Percentiles rank a stretch among this genome's conserved stretches.
phyloP scores from a whole-genome alignment of 768 basidiomycete species.

The Leccinum olivaceopallidum region DNA sequence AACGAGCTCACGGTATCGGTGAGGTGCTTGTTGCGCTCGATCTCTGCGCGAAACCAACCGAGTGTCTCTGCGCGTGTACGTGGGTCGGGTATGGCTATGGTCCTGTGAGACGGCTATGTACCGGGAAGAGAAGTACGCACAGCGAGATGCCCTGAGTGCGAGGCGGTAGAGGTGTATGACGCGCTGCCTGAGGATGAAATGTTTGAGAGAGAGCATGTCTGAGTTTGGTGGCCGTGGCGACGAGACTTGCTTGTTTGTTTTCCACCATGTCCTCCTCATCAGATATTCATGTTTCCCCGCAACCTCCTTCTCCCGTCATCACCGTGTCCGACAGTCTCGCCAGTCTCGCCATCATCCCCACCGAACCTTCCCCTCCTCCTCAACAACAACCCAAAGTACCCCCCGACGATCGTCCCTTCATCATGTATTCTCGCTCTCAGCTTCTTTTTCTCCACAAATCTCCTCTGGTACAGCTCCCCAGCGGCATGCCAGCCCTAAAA shows the following conservation, averaged over 20 bases:
- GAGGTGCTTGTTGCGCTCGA: slow-evolving; percentile 61
- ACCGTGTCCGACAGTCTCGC: slow-evolving; percentile 34
- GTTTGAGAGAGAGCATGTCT: slow-evolving; percentile 55
- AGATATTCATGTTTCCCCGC: slow-evolving; percentile 19
- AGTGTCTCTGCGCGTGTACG: slow-evolving; percentile 64
- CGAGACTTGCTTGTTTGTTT: slow-evolving; percentile 5
- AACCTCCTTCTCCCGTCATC: slow-evolving; percentile 25
- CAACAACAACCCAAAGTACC: slow-evolving; percentile 11
- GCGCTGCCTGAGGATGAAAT: slow-evolving; percentile 70
- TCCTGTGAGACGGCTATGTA: slow-evolving; percentile 6
- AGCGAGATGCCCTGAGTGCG: slow-evolving; percentile 67
- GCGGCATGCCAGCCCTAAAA: slow-evolving; percentile 78
- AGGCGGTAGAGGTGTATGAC: slow-evolving; percentile 63
- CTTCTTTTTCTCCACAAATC: slow-evolving; percentile 70
- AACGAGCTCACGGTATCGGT: slow-evolving; percentile 50
- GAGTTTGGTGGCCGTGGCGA: slow-evolving; percentile 11
- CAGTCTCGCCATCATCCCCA: slow-evolving; percentile 32
- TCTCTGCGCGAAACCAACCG: slow-evolving; percentile 70
- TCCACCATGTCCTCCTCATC: slow-evolving; percentile 35
- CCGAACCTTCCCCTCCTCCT: slow-evolving; percentile 8
- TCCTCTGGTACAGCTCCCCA: slow-evolving; percentile 69
- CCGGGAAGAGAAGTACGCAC: slow-evolving; percentile 36
- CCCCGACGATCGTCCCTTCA: slow-evolving; percentile 42
- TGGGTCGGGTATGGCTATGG: slow-evolving; percentile 61
- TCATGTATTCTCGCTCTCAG: slow-evolving; percentile 70